Evolutionary conservation across 2,329 filamentous ascomycete genomes (phyloP), one percentile per base, ranked within the genome.

Genomic region (Fusarium pseudonygamai): DNA sequence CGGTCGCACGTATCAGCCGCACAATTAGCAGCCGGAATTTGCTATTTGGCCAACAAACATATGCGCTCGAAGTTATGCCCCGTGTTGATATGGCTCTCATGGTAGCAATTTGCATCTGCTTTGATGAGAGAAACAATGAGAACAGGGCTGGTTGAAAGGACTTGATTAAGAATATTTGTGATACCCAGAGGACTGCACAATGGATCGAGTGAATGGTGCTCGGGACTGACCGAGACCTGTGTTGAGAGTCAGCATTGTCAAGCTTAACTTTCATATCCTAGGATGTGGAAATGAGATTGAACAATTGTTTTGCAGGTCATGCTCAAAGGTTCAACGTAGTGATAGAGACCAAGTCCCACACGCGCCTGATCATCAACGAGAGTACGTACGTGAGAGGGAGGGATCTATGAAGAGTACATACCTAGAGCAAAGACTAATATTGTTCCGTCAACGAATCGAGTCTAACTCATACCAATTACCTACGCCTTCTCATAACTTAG

Each of bases 61-160:
- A 93, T 73, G 87, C 85, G 3, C 85, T 93, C 10, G 85, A 85
- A 2, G 85, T 93, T 11, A 90, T 90, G 3, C 89, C 91, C 0
- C 88, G 88, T 22, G 88, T 92, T 12, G 92, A 94, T 76, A 85
- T 92, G 80, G 87, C 89, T 8, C 77, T 93, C 52, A 87, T 93
- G 72, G 89, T 86, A 0, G 92, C 91, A 16, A 83, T 93, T 76
- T 93, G 90, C 77, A 90, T 93, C 59, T 90, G 88, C 68, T 82
- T 93, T 67, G 92, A 93, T 72, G 91, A 93, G 85, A 87, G 22
- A 28, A 47, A 47, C 26, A 47, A 47, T 26, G 45, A 47, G 45
- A 45, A 50, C 10, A 34, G 22, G 28, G 28, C 28, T 24, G 16
- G 12, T 18, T 9, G 18, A 11, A 20, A 16, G 28, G 18, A 7